These are phyloP conservation scores for Eimeria acervulina DNA, from an alignment of 169 alveolate genomes.

Conservation along the genomic window DNA sequence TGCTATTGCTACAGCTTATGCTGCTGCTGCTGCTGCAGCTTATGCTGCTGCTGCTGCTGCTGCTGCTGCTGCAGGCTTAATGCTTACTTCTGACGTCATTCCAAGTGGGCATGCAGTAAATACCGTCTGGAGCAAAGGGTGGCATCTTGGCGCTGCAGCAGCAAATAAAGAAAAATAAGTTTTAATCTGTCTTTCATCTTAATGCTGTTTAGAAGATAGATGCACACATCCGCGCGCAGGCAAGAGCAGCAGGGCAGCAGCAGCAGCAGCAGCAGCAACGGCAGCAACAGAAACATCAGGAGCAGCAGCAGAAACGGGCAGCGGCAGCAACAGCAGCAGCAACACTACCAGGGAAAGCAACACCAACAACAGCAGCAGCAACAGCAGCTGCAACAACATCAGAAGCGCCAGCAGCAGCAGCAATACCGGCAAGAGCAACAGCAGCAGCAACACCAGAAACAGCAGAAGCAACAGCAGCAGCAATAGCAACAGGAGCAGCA, in stretches of 20 bases:
- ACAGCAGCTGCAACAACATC: too few species aligned
- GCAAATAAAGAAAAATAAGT: background rate
- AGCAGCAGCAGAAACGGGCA: background rate
- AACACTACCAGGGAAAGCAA: too few species aligned
- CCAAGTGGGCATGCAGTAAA: slow-evolving; percentile 69
- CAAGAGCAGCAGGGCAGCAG: too few species aligned
- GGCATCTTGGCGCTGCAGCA: slow-evolving; percentile 43
- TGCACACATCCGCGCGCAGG: too few species aligned
- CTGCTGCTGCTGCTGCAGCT: too few species aligned
- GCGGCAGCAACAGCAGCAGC: too few species aligned
- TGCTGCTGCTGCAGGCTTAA: too few species aligned
- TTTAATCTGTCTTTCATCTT: background rate
- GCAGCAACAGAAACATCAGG: background rate
- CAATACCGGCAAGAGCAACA: background rate
- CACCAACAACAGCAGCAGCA: too few species aligned
- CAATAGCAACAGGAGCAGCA: background rate
- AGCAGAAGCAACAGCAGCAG: background rate
- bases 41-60: too few species aligned
- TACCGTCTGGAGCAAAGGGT: slow-evolving; percentile 46
- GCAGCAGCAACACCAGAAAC: background rate
- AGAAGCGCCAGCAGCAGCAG: too few species aligned
- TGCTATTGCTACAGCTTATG: too few species aligned
- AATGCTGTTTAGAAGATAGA: too few species aligned
- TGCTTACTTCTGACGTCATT: slow-evolving; percentile 37
- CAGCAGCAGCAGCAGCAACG: background rate